Percentiles rank a stretch among this genome's conserved stretches.
Conservation (phyloP, 345 rosid species). For the Eucalyptus viminalis region DNA sequence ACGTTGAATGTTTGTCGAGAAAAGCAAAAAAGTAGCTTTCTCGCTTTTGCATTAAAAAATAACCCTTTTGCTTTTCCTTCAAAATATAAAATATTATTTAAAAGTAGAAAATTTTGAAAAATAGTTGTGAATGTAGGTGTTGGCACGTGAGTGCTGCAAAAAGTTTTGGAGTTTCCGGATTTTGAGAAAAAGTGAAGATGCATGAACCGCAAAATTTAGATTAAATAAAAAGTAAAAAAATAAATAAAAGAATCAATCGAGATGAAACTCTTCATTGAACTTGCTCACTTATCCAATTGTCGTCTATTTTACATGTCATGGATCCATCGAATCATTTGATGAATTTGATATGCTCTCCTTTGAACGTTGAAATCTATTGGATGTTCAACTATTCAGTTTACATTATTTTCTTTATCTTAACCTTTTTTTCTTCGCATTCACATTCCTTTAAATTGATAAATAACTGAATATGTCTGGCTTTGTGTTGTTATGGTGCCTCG, state of each 20-base stretch:
- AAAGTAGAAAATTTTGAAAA: neutral
- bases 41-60: neutral
- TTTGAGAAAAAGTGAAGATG: neutral
- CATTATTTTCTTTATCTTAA: neutral
- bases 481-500: neutral
- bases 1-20: neutral
- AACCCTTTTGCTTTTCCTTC: neutral
- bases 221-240: neutral
- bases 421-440: neutral
- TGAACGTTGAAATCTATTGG: neutral
- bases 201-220: neutral
- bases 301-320: neutral
- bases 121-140: neutral
- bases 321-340: neutral
- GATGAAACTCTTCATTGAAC: neutral
- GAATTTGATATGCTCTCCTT: neutral
- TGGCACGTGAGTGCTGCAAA: neutral
- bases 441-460: neutral
- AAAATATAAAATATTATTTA: neutral
- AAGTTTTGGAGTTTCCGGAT: neutral
- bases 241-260: neutral
- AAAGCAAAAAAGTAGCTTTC: neutral
- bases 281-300: neutral
- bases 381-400: neutral
- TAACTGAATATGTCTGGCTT: neutral